Evolutionary conservation across 2,329 filamentous ascomycete species (phyloP).

Genomic region (Epichloe festucae): DNA sequence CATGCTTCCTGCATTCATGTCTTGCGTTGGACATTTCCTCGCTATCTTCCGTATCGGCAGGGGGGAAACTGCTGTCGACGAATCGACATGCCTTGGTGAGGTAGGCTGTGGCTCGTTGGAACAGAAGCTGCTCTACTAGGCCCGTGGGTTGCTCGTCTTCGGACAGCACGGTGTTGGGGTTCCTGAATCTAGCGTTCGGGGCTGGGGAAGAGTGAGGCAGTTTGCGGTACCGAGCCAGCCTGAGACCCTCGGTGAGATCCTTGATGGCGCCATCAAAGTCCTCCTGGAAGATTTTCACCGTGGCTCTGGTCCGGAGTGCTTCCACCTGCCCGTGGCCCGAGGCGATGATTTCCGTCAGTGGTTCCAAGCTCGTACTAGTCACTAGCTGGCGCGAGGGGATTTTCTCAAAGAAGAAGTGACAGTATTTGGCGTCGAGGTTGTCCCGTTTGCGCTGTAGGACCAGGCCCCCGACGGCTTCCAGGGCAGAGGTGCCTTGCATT

Average conservation of each 20-base stretch:
- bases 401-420: conserved; percentile 90
- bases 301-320: conserved; percentile 58
- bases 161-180: conserved; percentile 19
- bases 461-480: conserved; percentile 63
- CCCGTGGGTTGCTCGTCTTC: conserved; percentile 53
- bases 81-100: conserved; percentile 57
- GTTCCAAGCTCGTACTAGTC: conserved; percentile 54
- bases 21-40: conserved; percentile 7
- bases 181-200: background rate
- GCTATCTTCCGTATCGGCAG: background rate
- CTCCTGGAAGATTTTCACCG: conserved; percentile 63
- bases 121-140: conserved; percentile 60
- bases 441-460: conserved; percentile 58
- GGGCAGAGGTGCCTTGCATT: conserved; percentile 66
- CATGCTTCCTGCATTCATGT: conserved; percentile 40
- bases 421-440: conserved; percentile 66
- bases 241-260: conserved; percentile 58
- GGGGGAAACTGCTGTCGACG: conserved; percentile 41
- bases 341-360: conserved; percentile 54
- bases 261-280: conserved; percentile 56
- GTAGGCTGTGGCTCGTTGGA: conserved; percentile 63
- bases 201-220: background rate
- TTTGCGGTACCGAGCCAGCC: conserved; percentile 30
- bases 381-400: conserved; percentile 61
- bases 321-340: conserved; percentile 51